Base-by-base conservation (phyloP, 306 rosid genomes). In the Arachis hypogaea region DNA sequence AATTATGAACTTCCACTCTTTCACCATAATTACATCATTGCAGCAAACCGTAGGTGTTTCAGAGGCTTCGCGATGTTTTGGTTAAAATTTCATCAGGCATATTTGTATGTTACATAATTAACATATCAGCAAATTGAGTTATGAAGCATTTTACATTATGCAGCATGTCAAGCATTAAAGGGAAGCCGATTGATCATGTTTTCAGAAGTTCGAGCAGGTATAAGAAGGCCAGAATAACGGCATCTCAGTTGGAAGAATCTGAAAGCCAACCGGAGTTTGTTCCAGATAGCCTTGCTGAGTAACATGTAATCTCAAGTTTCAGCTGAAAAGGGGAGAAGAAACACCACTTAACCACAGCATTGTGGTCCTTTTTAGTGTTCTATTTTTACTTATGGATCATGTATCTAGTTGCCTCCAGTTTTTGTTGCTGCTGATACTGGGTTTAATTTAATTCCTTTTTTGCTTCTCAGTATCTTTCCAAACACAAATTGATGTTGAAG, bases 121-220 rank as follows among this genome's bases (percentile, higher is more conserved):
- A 10, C 2, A 11, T 61, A 66, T 51, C 60, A 52, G 57, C 66
- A 62, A 66, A 1, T 14, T 58, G 56, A 63, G 14, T 80, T 44
- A 60, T 61, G 77, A 63, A 80, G 52, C 62, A 38, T 86, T 63
- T 52, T 5, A 5, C 33, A 50, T 71, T 59, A 50, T 41, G 69
- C 87, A 89, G 96, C 61, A 70, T 78, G 75, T 78, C 90, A 45
- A 81, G 61, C 66, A 55, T 74, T 49, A 77, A 80, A 75, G 55
- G 76, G 58, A 46, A 85, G 83, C 8, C 78, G 9, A 77, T 86
- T 7, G 86, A 71, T 69, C 59, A 4, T 1, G 43, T 93, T 76
- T 76, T 89, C 41, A 83, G 81, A 81, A 91, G 92, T 49, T 89
- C 98, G 56, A 84, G 82, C 40, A 85, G 88, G 66, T 92, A 71